These are phyloP conservation scores for Thelonectria rubi DNA, from an alignment of 2,329 filamentous ascomycete species.

Conservation along the genomic window DNA sequence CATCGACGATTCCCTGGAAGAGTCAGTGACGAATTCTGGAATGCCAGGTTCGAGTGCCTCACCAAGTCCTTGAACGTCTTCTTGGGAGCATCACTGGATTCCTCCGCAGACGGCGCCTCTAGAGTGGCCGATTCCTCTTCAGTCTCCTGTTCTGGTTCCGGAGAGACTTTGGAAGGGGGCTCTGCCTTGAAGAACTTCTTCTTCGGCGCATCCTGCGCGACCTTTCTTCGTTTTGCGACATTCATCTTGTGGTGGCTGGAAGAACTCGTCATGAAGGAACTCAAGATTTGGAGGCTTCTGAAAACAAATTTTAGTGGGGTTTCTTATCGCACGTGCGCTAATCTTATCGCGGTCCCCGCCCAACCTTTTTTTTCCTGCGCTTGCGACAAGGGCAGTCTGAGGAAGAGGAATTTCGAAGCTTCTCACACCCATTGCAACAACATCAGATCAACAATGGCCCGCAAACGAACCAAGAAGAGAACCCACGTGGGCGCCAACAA, in stretches of 20 bases:
- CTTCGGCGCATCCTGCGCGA: constrained; percentile 43
- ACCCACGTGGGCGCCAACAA: constrained; percentile 78
- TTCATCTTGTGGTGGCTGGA: constrained; percentile 45
- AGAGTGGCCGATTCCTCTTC: constrained; percentile 48
- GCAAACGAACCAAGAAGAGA: constrained; percentile 84
- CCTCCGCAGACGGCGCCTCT: constrained; percentile 46
- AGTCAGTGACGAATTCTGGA: constrained; percentile 24
- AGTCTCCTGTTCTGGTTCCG: constrained; percentile 33
- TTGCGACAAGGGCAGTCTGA: constrained; percentile 31
- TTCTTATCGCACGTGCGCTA: constrained; percentile 45
- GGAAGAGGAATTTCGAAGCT: constrained; percentile 26
- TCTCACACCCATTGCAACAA: constrained; percentile 25
- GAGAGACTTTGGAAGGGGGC: constrained; percentile 23
- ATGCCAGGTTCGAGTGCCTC: constrained; percentile 28
- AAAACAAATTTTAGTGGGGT: constrained; percentile 50
- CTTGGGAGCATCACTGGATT: constrained; percentile 54
- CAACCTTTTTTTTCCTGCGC: constrained; percentile 48
- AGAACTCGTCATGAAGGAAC: background rate
- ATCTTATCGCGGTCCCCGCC: constrained; percentile 48
- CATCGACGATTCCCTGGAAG: constrained; percentile 78
- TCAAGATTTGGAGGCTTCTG: constrained; percentile 9
- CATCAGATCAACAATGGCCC: constrained; percentile 70
- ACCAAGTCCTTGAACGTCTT: constrained; percentile 75
- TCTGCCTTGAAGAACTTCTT: constrained; percentile 29
- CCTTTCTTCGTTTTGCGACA: constrained; percentile 54